Evolutionary conservation across 1,284 basidiomycete genomes (phyloP).

Genomic region (Takashimella tepidaria): DNA sequence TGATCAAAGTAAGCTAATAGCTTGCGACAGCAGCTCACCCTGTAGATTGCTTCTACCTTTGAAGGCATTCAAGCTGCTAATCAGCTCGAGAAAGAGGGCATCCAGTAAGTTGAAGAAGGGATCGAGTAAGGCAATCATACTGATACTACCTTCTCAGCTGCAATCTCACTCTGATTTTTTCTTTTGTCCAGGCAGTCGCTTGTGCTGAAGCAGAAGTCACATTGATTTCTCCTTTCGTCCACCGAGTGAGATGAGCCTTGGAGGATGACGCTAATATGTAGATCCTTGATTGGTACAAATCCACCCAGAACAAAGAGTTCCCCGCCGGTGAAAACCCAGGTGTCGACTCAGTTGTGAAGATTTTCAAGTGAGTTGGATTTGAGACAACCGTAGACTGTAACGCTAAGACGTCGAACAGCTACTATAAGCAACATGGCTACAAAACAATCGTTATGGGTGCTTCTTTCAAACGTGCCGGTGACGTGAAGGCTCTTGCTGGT

Average conservation of each 20-base stretch:
- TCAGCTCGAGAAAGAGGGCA: constrained; percentile 85
- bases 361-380: constrained; percentile 69
- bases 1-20: constrained; percentile 66
- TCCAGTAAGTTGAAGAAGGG: constrained; percentile 56
- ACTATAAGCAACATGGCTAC: constrained; percentile 98
- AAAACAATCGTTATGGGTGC: constrained; percentile 99
- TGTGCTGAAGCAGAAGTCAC: constrained; percentile 97
- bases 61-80: constrained; percentile 98
- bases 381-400: not conserved
- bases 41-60: constrained; percentile 87
- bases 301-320: constrained; percentile 70
- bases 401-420: constrained; percentile 44
- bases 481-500: constrained; percentile 90
- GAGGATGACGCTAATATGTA: constrained; percentile 33
- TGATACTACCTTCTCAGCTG: constrained; percentile 52
- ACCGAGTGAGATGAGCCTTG: constrained; percentile 60
- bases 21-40: not conserved
- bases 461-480: constrained; percentile 90
- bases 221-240: constrained; percentile 97
- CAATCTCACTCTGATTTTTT: constrained; percentile 97
- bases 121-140: not conserved
- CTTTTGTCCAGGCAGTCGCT: constrained; percentile 95
- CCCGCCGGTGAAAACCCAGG: constrained; percentile 83
- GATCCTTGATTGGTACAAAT: constrained; percentile 97
- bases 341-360: constrained; percentile 88